phyloP scores from a whole-genome alignment of 805 yeast species.

The Candida maesae region DNA sequence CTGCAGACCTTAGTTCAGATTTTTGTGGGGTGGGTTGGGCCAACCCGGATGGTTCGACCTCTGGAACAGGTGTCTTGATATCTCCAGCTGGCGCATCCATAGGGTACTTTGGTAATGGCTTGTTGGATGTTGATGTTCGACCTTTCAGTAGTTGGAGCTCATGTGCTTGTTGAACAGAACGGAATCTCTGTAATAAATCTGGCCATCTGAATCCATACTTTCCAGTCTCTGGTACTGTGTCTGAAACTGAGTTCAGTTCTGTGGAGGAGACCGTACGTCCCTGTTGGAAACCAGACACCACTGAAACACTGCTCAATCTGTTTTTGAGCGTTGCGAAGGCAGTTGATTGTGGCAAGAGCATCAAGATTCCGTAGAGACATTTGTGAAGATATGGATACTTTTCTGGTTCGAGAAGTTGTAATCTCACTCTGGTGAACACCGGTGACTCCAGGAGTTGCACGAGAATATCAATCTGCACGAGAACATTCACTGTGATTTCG shows the following conservation, averaged over 20 bases:
- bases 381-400: slow-evolving; percentile 76
- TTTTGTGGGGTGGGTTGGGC: slow-evolving; percentile 7
- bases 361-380: slow-evolving; percentile 85
- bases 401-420: slow-evolving; percentile 87
- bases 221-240: slow-evolving; percentile 13
- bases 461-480: slow-evolving; percentile 83
- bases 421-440: slow-evolving; percentile 78
- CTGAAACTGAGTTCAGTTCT: slow-evolving; percentile 7
- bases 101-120: slow-evolving; percentile 23
- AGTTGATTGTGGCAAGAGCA: slow-evolving; percentile 91
- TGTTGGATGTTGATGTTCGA: slow-evolving; percentile 13
- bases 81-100: slow-evolving; percentile 20
- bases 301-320: slow-evolving; percentile 52
- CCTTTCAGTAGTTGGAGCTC: slow-evolving; percentile 26
- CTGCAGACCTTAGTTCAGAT: slow-evolving; percentile 21
- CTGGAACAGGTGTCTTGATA: slow-evolving; percentile 16
- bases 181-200: slow-evolving; percentile 46
- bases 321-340: slow-evolving; percentile 82
- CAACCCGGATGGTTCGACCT: slow-evolving; percentile 3
- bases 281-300: slow-evolving; percentile 27
- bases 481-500: slow-evolving; percentile 73
- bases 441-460: slow-evolving; percentile 93
- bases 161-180: slow-evolving; percentile 42
- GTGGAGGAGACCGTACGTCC: slow-evolving; percentile 4
- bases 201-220: slow-evolving; percentile 33